phyloP scores from a whole-genome alignment of 345 rosid species.

The Moricandia arvensis region DNA sequence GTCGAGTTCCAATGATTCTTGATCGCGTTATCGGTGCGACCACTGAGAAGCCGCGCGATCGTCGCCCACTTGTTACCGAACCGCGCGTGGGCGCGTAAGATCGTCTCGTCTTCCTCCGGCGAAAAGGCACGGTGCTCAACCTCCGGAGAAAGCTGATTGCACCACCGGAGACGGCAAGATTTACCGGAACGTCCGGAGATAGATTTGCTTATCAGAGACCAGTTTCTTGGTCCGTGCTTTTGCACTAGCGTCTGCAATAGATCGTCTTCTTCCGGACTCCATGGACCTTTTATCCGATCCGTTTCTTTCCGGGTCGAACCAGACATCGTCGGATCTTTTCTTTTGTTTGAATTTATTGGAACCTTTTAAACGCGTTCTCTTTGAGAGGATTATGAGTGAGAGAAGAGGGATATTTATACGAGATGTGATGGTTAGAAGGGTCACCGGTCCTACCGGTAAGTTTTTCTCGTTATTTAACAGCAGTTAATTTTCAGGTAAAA shows the following conservation, averaged over 20 bases:
- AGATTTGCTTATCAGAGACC: conserved; percentile 89
- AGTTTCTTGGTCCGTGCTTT: conserved; percentile 80
- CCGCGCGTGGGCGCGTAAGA: conserved; percentile 71
- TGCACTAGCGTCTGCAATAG: conserved; percentile 60
- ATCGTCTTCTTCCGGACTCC: conserved; percentile 95
- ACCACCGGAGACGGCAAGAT: conserved; percentile 90
- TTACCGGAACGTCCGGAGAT: conserved; percentile 92
- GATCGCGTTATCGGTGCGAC: conserved; percentile 91
- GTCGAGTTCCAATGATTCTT: conserved; percentile 99
- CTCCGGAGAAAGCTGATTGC: conserved; percentile 92
- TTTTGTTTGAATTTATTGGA: neutral
- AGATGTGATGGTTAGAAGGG: conserved; percentile 19
- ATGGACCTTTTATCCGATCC: conserved; percentile 96
- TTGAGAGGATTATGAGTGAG: conserved; percentile 26
- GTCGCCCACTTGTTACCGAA: conserved; percentile 98
- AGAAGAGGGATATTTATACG: conserved; percentile 33
- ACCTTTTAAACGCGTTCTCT: neutral
- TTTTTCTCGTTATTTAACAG: conserved; percentile 21
- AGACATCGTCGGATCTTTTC: conserved; percentile 11
- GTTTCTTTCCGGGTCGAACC: conserved; percentile 36
- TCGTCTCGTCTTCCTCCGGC: conserved; percentile 70
- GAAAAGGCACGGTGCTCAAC: conserved; percentile 82
- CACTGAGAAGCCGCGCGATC: conserved; percentile 82
- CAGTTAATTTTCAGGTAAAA: neutral
- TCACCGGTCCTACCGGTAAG: conserved; percentile 35